phyloP scores from a whole-genome alignment of 2,329 filamentous ascomycete species.

The Ophiostoma tasmaniense region DNA sequence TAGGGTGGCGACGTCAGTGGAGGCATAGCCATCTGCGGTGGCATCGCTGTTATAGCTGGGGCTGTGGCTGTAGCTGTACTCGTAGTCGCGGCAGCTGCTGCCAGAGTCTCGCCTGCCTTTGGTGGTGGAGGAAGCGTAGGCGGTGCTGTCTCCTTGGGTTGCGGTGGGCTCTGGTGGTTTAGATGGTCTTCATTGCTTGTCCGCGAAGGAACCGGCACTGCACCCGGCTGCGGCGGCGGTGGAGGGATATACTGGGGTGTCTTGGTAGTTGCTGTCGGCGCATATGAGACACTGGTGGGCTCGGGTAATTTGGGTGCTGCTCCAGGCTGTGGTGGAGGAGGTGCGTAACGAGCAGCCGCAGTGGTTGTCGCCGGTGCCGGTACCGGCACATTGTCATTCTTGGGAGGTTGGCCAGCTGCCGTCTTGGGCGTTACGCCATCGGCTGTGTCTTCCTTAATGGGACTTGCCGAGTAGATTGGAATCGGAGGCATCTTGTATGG shows the following conservation, averaged over 20 bases:
- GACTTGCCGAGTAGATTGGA: slow-evolving; percentile 49
- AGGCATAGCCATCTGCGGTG: slow-evolving; percentile 45
- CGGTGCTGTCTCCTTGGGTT: slow-evolving; percentile 22
- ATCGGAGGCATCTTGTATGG: slow-evolving; percentile 47
- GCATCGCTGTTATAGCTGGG: slow-evolving; percentile 27
- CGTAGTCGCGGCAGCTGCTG: not conserved
- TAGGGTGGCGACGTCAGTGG: slow-evolving; percentile 34
- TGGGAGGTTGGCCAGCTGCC: not conserved
- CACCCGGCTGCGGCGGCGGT: slow-evolving; percentile 47
- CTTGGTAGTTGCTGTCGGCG: slow-evolving; percentile 25
- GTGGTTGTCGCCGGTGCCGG: slow-evolving; percentile 7
- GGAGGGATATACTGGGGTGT: slow-evolving; percentile 35
- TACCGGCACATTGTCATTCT: slow-evolving; percentile 17
- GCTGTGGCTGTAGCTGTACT: not conserved
- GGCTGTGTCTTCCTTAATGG: slow-evolving; percentile 49
- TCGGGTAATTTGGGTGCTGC: slow-evolving; percentile 37
- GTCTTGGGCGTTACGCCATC: slow-evolving; percentile 42
- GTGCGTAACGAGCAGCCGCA: slow-evolving; percentile 24
- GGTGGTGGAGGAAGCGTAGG: slow-evolving; percentile 6
- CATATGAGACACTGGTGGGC: slow-evolving; percentile 33
- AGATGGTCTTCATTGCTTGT: slow-evolving; percentile 34
- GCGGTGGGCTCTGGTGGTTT: slow-evolving; percentile 3
- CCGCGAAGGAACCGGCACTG: slow-evolving; percentile 38
- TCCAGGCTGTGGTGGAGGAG: slow-evolving; percentile 41
- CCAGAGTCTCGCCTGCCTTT: slow-evolving; percentile 22